Conservation (phyloP, 768 basidiomycete genomes). For the Leucocoprinus leucothites region DNA sequence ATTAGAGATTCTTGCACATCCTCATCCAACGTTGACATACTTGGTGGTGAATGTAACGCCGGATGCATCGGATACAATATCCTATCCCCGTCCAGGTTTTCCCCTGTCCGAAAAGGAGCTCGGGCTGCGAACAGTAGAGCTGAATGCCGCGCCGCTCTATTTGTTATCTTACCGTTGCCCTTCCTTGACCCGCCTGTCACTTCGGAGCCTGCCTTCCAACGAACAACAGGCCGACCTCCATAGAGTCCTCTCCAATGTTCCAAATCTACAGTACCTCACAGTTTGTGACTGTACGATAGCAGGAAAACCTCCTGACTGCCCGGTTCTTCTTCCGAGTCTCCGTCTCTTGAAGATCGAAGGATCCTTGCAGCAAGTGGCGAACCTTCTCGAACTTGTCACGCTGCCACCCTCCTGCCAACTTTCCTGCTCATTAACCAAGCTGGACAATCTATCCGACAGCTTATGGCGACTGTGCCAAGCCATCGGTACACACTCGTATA, state of each 20-base stretch:
- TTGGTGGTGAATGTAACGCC: conserved; percentile 27
- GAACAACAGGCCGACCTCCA: conserved; percentile 30
- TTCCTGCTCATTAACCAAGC: not conserved
- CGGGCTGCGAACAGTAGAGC: conserved; percentile 30
- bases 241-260: conserved; percentile 31
- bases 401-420: conserved; percentile 5
- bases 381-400: conserved; percentile 2
- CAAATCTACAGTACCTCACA: conserved; percentile 30
- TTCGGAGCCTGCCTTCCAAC: conserved; percentile 32
- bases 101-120: conserved; percentile 27
- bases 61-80: not conserved
- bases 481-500: not conserved
- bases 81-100: conserved; percentile 21
- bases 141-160: conserved; percentile 33
- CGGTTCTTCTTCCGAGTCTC: conserved; percentile 10
- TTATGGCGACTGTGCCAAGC: conserved; percentile 6
- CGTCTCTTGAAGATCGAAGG: not conserved
- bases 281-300: conserved; percentile 20
- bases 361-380: conserved; percentile 1
- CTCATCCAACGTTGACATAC: conserved; percentile 32
- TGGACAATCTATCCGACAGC: not conserved
- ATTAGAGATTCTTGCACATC: conserved; percentile 30
- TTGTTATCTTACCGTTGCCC: conserved; percentile 34
- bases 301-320: conserved; percentile 29
- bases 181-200: conserved; percentile 30